Conservation (phyloP, 108 stramenopile genomes). For the Nannochloropsis salina region DNA sequence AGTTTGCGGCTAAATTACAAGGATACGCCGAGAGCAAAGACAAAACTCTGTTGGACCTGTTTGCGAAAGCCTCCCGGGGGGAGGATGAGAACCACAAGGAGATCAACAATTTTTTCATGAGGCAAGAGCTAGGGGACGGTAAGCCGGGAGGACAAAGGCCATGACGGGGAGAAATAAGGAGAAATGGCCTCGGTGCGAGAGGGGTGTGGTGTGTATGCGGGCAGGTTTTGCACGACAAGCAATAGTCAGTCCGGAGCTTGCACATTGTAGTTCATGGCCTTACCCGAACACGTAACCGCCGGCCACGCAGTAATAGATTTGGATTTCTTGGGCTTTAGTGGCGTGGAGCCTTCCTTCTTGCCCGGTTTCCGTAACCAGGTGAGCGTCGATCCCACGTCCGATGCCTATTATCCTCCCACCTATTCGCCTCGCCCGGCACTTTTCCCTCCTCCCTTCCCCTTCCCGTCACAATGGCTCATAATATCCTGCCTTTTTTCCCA, state of each 20-base stretch:
- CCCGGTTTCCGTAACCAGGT: not conserved
- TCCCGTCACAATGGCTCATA: not conserved
- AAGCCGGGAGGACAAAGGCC: not conserved
- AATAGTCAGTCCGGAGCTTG: too few relatives aligned
- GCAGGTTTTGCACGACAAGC: too few relatives aligned
- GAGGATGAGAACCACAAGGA: not conserved
- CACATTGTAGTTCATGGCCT: too few relatives aligned
- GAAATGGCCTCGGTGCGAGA: not conserved
- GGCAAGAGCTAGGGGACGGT: not conserved
- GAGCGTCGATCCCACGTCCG: not conserved
- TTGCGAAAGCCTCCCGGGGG: not conserved
- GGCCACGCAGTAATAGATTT: not conserved
- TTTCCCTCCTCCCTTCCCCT: not conserved
- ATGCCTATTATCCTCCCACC: not conserved
- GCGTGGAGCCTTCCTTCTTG: not conserved
- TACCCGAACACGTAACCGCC: too few relatives aligned
- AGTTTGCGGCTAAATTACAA: not conserved
- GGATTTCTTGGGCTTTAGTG: not conserved
- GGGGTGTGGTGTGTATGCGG: not conserved
- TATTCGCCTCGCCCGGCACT: not conserved
- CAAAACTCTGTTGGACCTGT: not conserved
- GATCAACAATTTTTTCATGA: constrained; percentile 18
- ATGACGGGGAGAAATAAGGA: not conserved
- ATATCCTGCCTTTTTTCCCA: too few relatives aligned
- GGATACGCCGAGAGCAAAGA: not conserved